These are phyloP conservation scores for Cladophialophora carrionii DNA, from an alignment of 2,329 filamentous ascomycete genomes.

Conservation along the genomic window DNA sequence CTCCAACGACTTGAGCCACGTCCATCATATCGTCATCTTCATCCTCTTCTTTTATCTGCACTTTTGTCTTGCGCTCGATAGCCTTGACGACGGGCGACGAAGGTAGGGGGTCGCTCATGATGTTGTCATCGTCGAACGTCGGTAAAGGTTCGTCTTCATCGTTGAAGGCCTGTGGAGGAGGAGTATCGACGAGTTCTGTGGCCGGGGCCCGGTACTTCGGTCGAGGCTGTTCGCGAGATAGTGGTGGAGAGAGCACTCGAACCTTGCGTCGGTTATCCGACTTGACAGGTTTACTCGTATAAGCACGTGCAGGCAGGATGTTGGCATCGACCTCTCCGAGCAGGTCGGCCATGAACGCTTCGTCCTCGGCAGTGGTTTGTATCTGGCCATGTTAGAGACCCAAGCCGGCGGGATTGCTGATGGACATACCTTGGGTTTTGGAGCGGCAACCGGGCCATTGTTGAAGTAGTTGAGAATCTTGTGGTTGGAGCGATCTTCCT, in stretches of 20 bases:
- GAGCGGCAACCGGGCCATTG: conserved; percentile 67
- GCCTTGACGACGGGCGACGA: conserved; percentile 85
- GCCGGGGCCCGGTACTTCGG: conserved; percentile 26
- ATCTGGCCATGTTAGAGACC: conserved; percentile 28
- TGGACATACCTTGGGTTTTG: conserved; percentile 74
- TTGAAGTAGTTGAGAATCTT: conserved; percentile 95
- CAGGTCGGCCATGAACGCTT: conserved; percentile 81
- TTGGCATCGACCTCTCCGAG: conserved; percentile 88
- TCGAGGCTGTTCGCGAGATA: conserved; percentile 55
- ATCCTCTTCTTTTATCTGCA: conserved; percentile 66
- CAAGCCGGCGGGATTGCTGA: background rate
- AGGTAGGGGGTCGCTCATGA: conserved; percentile 82
- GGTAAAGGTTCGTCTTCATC: conserved; percentile 61
- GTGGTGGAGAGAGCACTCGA: conserved; percentile 76
- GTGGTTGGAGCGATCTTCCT: conserved; percentile 83
- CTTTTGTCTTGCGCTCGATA: conserved; percentile 68
- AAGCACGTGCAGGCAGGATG: conserved; percentile 59
- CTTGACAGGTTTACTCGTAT: conserved; percentile 67
- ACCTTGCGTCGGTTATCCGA: conserved; percentile 77
- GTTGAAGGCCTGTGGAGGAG: conserved; percentile 45
- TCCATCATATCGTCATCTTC: conserved; percentile 83
- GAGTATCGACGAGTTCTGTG: conserved; percentile 55
- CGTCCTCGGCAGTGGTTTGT: conserved; percentile 78
- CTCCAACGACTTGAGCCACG: conserved; percentile 73
- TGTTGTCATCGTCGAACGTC: conserved; percentile 70